Evolutionary conservation across 495 filamentous ascomycete genomes (phyloP).

Genomic region (Penicillium lagena): DNA sequence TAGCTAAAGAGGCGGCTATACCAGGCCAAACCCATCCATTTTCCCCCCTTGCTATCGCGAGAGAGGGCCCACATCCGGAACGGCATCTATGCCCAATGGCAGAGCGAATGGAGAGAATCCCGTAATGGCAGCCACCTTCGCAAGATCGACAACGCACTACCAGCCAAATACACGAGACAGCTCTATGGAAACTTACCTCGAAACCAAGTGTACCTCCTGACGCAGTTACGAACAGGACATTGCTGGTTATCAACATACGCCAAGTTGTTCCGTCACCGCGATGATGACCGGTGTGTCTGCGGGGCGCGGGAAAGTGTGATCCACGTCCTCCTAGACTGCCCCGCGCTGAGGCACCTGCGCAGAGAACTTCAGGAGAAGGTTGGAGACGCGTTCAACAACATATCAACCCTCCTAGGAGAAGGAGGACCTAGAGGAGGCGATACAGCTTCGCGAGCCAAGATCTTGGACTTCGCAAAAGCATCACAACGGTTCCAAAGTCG

Average conservation of each 20-base stretch:
- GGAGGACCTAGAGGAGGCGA: conserved; percentile 12
- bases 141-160: too few relatives aligned
- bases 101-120: too few relatives aligned
- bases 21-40: conserved; percentile 11
- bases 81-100: conserved; percentile 3
- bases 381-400: conserved; percentile 9
- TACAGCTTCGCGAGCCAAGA: conserved; percentile 6
- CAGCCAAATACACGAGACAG: conserved; percentile 1
- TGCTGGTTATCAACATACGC: conserved; percentile 1
- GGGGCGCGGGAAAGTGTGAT: conserved; percentile 3
- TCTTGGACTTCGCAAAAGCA: conserved; percentile 17
- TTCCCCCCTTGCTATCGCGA: conserved; percentile 3
- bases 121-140: too few relatives aligned
- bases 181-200: conserved; percentile 1
- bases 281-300: conserved; percentile 3
- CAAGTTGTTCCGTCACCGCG: background rate
- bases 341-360: background rate
- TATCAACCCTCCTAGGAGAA: conserved; percentile 11
- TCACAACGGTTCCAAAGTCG: conserved; percentile 16
- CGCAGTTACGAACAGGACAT: conserved; percentile 6
- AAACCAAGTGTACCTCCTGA: conserved; percentile 4
- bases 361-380: conserved; percentile 5
- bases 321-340: conserved; percentile 5
- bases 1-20: conserved; percentile 3
- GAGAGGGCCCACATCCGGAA: conserved; percentile 4